Conservation (phyloP, 176 grass and related monocot species). For the Hsuehochloa calcarea region DNA sequence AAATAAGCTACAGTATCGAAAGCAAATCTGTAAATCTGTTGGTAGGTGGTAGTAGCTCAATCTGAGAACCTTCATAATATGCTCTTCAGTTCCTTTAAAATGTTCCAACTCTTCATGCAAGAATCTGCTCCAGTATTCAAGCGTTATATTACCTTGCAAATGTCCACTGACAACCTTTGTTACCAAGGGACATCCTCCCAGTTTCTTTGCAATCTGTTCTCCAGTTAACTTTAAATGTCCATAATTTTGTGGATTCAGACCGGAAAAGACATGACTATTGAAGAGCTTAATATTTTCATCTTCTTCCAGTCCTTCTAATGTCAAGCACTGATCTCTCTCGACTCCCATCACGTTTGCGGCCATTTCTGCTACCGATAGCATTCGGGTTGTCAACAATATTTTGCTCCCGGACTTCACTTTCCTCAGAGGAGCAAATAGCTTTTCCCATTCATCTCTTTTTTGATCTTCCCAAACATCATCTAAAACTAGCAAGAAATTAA, state of each 20-base stretch:
- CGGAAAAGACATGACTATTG: constrained; percentile 30
- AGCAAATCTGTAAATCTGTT: constrained; percentile 47
- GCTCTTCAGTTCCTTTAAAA: constrained; percentile 22
- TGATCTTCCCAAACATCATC: constrained; percentile 31
- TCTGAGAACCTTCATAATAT: constrained; percentile 40
- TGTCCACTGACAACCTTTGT: constrained; percentile 43
- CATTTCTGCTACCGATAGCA: neutral
- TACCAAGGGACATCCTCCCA: constrained; percentile 53
- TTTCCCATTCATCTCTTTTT: no score
- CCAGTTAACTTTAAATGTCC: constrained; percentile 1
- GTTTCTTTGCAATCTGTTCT: constrained; percentile 25
- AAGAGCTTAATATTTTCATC: constrained; percentile 39
- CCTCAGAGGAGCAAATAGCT: no score
- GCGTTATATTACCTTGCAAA: constrained; percentile 4
- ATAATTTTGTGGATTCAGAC: constrained; percentile 12
- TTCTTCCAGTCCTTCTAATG: constrained; percentile 30
- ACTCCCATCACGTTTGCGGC: neutral
- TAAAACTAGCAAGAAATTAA: constrained; percentile 36
- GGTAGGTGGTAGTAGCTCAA: constrained; percentile 50
- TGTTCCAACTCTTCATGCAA: constrained; percentile 13
- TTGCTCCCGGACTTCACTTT: no score
- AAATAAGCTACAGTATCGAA: constrained; percentile 62
- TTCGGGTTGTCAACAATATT: no score
- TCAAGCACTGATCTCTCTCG: neutral
- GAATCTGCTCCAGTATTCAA: constrained; percentile 31